A percentile compares a stretch with the other conserved stretches of the same genome.
Conservation (phyloP, 1,284 basidiomycete genomes). For the Mycena citricolor region DNA sequence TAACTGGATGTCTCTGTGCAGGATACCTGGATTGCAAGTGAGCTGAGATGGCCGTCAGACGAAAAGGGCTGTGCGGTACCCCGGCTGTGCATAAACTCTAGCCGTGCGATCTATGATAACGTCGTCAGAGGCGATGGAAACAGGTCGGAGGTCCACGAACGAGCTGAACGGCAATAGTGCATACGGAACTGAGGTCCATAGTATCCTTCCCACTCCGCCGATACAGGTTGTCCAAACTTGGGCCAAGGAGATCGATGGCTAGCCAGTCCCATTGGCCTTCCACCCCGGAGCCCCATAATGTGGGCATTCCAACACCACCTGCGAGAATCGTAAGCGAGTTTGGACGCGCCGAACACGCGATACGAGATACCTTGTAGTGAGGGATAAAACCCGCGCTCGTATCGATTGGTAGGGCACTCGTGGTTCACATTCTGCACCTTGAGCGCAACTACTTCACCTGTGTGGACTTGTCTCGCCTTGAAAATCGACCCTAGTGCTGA, state of each 20-base stretch:
- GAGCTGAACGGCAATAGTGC: slow-evolving; percentile 71
- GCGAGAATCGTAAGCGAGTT: not conserved
- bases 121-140: slow-evolving; percentile 2
- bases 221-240: slow-evolving; percentile 64
- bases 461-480: slow-evolving; percentile 56
- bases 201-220: slow-evolving; percentile 51
- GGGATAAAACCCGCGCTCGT: slow-evolving; percentile 70
- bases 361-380: slow-evolving; percentile 46
- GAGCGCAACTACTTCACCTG: slow-evolving; percentile 59
- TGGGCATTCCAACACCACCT: slow-evolving; percentile 69
- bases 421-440: slow-evolving; percentile 68
- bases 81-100: slow-evolving; percentile 70
- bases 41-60: too few species aligned
- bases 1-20: slow-evolving; percentile 76
- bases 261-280: slow-evolving; percentile 69
- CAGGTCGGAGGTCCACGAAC: slow-evolving; percentile 40
- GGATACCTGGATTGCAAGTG: slow-evolving; percentile 37
- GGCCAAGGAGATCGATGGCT: slow-evolving; percentile 69
- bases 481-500: slow-evolving; percentile 60
- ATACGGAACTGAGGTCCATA: slow-evolving; percentile 69
- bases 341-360: too few species aligned
- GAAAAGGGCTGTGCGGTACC: too few species aligned
- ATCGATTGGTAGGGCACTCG: slow-evolving; percentile 72
- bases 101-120: slow-evolving; percentile 56
- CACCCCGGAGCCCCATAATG: slow-evolving; percentile 58